Evolutionary conservation across 2,329 filamentous ascomycete species (phyloP), one percentile per base, ranked within the genome.

Genomic region (Cadophora malorum): DNA sequence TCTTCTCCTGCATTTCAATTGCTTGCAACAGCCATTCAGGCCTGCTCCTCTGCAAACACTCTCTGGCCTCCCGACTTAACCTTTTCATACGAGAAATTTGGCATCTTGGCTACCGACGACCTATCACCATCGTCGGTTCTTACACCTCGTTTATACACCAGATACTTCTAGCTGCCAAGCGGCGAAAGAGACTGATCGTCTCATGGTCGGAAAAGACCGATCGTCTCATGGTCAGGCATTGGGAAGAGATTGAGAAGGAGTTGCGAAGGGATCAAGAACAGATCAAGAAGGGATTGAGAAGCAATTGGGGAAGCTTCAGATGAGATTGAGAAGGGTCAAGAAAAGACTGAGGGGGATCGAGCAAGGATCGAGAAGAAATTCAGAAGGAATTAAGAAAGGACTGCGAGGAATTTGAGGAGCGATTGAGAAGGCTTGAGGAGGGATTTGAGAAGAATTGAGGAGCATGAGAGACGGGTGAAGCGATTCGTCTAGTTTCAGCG

Each of bases 11-110:
- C 50, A 33, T 55, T 55, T 55, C 50, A 33, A 55, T 55, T 31
- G 25, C 25, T 55, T 55, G 50, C 50, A 55, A 55, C 50, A 55
- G 50, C 50, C 25, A 55, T 31, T 25, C 25, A 55, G 25, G 28
- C 50, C 50, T 55, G 50, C 50, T 55, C 50, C 50, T 55, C 50
- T 55, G 25, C 50, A 33, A 50, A 55, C 23, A 55, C 50, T 55
- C 50, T 55, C 50, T 55, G 50, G 50, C 50, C 50, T 55, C 50
- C 50, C 50, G 50, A 55, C 25, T 55, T 55, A 5, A 5, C 50
- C 50, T 55, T 55, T 55, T 55, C 25, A 55, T 55, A 55, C 50
- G 50, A 55, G n/a, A n/a, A n/a, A n/a, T n/a, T n/a, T n/a, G n/a
- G n/a, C n/a, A n/a, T 55, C 25, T 55, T 55, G 50, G 50, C 50